Percentiles rank a stretch among this genome's conserved stretches.
Conservation (phyloP, 108 stramenopile species). For the Skeletonema marinoi region DNA sequence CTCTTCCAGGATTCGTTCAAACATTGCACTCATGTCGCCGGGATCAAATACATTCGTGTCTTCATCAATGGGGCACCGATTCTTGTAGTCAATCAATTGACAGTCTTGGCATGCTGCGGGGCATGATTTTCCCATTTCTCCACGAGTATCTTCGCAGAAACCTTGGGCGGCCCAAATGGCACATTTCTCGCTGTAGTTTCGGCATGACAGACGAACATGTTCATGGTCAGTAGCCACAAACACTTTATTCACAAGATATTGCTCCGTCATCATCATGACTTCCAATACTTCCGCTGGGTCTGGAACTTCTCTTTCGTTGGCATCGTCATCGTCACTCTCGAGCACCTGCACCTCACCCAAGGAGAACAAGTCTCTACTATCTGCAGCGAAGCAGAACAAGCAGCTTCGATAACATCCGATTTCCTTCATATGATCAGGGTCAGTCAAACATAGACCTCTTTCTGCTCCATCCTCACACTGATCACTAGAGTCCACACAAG, state of each 20-base stretch:
- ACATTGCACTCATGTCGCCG: slow-evolving; percentile 39
- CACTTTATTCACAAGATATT: slow-evolving; percentile 51
- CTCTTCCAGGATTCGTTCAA: slow-evolving; percentile 43
- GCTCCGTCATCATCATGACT: slow-evolving; percentile 30
- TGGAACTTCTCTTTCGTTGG: slow-evolving; percentile 20
- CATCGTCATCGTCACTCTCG: slow-evolving; percentile 9
- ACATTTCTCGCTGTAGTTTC: slow-evolving; percentile 30
- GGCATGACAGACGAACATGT: slow-evolving; percentile 30
- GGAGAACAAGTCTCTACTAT: slow-evolving; percentile 14
- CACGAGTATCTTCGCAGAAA: slow-evolving; percentile 11
- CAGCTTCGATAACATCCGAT: slow-evolving; percentile 31
- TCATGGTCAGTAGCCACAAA: slow-evolving; percentile 22
- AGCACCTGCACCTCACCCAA: slow-evolving; percentile 20
- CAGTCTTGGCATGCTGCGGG: slow-evolving; percentile 46
- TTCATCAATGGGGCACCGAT: slow-evolving; percentile 43
- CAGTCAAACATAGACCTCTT: slow-evolving; percentile 22
- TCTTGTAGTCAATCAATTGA: slow-evolving; percentile 43
- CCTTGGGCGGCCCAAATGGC: slow-evolving; percentile 41
- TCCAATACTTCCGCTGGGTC: slow-evolving; percentile 16
- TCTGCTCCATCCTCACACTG: slow-evolving; percentile 20
- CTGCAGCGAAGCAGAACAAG: slow-evolving; percentile 22
- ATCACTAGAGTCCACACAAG: slow-evolving; percentile 20
- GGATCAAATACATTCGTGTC: slow-evolving; percentile 27
- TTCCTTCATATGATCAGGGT: slow-evolving; percentile 26
- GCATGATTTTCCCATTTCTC: slow-evolving; percentile 40